Base-by-base conservation (phyloP, 805 yeast genomes). In the Wickerhamiella australiensis region DNA sequence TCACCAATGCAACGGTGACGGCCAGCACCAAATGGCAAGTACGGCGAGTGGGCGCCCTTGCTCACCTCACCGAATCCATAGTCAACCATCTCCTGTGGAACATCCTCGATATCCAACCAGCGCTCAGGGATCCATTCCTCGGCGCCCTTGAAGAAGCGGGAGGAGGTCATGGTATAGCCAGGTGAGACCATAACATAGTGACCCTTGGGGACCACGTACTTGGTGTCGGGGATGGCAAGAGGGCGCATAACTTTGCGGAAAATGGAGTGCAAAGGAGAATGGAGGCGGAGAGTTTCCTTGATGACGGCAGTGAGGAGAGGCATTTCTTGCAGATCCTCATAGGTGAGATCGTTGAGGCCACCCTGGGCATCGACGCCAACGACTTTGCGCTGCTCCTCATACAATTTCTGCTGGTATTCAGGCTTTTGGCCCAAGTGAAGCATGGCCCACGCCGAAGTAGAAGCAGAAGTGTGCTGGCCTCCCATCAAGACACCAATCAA, bases 1-100 rank as follows among this genome's bases (percentile, higher is more conserved):
- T 92, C 98, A 65, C 98, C 98, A 62, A 92, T 90, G 71, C 98
- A 92, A 72, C 98, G 83, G 68, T 92, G 98, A 75, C 98, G 84
- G 58, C 98, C 98, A 67, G 97, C 98, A 59, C 98, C 98, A 62
- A 92, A 92, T 50, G 98, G 98, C 65, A 92, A 77, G 69, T 86
- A 92, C 52, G 97, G 95, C 40, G 96, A 85, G 26, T 85, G 72
- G 48, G 90, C 97, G 69, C 97, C 98, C 70, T 92, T 92, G 42
- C 95, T 80, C 55, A 92, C 85, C 53, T 85, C 84, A 64, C 96
- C 96, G 60, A 90, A 90, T n/a, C 97, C 97, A 65, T 88, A 90
- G 67, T 90, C 97, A 42, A 87, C 81, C 49, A 75, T 68, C 43
- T 53, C 65, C 35, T 50, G 54, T n/a, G 58, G 60, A 44, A 57